These are phyloP conservation scores for Yamadazyma scolyti DNA, from an alignment of 805 yeast genomes.

Conservation along the genomic window DNA sequence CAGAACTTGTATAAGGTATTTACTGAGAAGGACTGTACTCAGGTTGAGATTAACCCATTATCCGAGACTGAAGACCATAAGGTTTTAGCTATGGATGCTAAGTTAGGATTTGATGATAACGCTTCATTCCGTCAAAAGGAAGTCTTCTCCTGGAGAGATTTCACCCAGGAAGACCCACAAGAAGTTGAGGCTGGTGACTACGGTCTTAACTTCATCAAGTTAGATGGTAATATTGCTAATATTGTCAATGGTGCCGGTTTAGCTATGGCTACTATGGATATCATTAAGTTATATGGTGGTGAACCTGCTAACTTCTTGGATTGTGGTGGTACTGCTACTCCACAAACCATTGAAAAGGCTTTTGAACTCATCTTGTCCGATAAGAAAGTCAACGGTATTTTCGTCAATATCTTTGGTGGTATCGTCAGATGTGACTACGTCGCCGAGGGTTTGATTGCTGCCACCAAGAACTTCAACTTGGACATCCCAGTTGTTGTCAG, in stretches of 20 bases:
- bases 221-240: conserved; percentile 98
- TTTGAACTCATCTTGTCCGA: conserved; percentile 90
- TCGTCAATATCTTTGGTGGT: conserved; percentile 99
- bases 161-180: conserved; percentile 96
- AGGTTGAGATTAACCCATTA: conserved; percentile 97
- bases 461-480: conserved; percentile 86
- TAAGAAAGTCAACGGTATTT: conserved; percentile 86
- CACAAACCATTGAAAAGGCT: conserved; percentile 95
- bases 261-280: conserved; percentile 99
- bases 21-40: conserved; percentile 91
- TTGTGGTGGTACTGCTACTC: conserved; percentile 99
- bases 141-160: conserved; percentile 94
- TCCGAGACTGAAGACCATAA: conserved; percentile 87
- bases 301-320: conserved; percentile 98
- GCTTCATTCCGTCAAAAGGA: conserved; percentile 94
- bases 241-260: conserved; percentile 99
- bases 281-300: conserved; percentile 97
- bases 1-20: conserved; percentile 86
- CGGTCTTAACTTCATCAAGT: conserved; percentile 93
- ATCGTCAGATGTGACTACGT: conserved; percentile 99
- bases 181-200: conserved; percentile 85
- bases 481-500: conserved; percentile 95
- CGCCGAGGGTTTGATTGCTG: conserved; percentile 95
- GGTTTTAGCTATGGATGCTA: conserved; percentile 98
- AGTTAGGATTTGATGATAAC: conserved; percentile 96